Evolutionary conservation across 306 rosid species (phyloP).

Genomic region (Benincasa hispida): DNA sequence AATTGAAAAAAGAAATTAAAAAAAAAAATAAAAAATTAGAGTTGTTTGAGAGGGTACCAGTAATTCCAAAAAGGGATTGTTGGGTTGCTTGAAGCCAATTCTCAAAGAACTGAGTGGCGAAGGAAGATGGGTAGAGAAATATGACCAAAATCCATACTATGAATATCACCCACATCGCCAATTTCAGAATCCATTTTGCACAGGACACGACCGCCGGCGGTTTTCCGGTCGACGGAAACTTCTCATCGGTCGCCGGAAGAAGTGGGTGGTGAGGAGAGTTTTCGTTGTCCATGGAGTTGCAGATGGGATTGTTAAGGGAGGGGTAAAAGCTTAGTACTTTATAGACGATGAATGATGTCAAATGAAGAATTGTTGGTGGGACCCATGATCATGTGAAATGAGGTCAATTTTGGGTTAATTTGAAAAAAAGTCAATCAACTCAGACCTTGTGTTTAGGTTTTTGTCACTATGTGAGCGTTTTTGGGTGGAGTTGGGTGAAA

Average conservation of each 20-base stretch:
- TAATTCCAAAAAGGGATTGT: constrained; percentile 33
- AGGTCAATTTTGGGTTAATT: no score
- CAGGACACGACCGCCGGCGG: constrained; percentile 11
- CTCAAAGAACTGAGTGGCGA: constrained; percentile 4
- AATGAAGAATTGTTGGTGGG: no score
- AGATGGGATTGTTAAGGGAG: background rate
- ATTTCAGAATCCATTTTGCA: constrained; percentile 40
- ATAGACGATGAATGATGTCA: background rate
- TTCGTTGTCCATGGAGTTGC: background rate
- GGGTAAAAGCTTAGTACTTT: background rate
- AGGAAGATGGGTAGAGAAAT: constrained; percentile 36
- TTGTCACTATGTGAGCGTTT: no score
- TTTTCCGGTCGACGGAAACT: background rate
- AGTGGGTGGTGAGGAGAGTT: constrained; percentile 30
- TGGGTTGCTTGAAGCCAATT: constrained; percentile 16
- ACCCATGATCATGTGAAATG: no score
- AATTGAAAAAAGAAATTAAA: no score
- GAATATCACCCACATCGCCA: constrained; percentile 35
- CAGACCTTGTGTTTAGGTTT: no score
- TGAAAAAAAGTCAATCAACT: no score
- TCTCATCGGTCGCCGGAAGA: background rate
- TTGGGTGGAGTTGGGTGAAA: no score
- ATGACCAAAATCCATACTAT: constrained; percentile 38
- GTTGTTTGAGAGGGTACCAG: constrained; percentile 26
- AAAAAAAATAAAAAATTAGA: background rate